phyloP scores from a whole-genome alignment of 495 filamentous ascomycete species.

The Penicillium atrosanguineum region DNA sequence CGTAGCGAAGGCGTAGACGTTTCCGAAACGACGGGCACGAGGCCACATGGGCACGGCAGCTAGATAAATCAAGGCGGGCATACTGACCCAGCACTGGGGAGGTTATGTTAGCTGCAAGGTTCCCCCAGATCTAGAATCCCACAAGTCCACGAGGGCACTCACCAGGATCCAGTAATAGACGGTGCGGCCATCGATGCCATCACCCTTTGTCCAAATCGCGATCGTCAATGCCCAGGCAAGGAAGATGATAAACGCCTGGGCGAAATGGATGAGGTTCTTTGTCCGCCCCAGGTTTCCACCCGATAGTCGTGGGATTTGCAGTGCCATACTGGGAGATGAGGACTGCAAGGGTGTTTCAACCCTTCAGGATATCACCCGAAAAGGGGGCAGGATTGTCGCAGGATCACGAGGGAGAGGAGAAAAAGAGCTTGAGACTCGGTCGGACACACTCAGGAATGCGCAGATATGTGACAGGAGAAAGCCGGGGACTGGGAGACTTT shows the following conservation, averaged over 20 bases:
- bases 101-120: slow-evolving; percentile 16
- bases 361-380: slow-evolving; percentile 10
- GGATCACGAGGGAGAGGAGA: slow-evolving; percentile 2
- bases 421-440: neutral
- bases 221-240: slow-evolving; percentile 72
- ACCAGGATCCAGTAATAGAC: slow-evolving; percentile 79
- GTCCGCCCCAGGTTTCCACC: slow-evolving; percentile 40
- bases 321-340: slow-evolving; percentile 19
- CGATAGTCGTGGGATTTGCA: slow-evolving; percentile 31
- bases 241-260: slow-evolving; percentile 66
- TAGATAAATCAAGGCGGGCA: slow-evolving; percentile 81
- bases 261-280: slow-evolving; percentile 49
- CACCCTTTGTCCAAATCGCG: slow-evolving; percentile 63
- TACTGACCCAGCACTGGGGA: slow-evolving; percentile 75
- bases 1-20: slow-evolving; percentile 76
- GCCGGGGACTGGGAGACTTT: neutral
- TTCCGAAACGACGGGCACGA: slow-evolving; percentile 73
- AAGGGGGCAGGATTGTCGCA: slow-evolving; percentile 2
- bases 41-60: slow-evolving; percentile 79
- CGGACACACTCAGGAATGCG: slow-evolving; percentile 1
- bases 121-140: neutral
- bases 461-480: neutral
- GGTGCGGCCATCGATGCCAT: slow-evolving; percentile 63
- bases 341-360: slow-evolving; percentile 26
- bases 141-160: slow-evolving; percentile 27